Conservation (phyloP, 305 asterid species). For the Lippia alba region DNA sequence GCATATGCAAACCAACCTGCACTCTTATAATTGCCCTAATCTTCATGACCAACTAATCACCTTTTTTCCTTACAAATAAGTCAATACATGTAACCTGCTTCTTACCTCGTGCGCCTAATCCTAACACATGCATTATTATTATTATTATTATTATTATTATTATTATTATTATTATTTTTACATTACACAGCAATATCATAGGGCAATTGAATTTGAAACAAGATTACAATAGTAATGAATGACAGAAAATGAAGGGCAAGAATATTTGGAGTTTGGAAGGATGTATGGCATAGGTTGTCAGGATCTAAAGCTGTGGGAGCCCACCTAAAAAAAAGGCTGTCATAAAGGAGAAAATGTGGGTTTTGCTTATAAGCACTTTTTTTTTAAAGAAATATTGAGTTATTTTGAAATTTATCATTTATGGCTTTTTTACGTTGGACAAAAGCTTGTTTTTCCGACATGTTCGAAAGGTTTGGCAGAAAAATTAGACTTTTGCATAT, state of each 20-base stretch:
- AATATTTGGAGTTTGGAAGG: constrained; percentile 21
- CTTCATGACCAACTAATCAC: neutral
- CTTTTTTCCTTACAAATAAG: constrained; percentile 28
- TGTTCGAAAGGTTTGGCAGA: constrained; percentile 30
- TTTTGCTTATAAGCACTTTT: constrained; percentile 17
- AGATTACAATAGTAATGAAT: constrained; percentile 11
- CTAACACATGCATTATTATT: neutral
- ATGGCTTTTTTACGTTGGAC: constrained; percentile 4
- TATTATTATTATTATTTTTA: no score
- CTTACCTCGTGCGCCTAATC: constrained; percentile 17
- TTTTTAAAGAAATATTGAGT: neutral
- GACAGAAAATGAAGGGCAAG: constrained; percentile 6
- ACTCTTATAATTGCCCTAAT: neutral
- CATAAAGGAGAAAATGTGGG: constrained; percentile 15
- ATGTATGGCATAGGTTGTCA: constrained; percentile 30
- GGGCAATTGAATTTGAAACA: constrained; percentile 1
- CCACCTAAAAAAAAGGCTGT: constrained; percentile 34
- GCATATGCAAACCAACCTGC: neutral
- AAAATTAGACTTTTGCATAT: constrained; percentile 22
- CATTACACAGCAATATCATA: no score
- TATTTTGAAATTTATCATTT: neutral
- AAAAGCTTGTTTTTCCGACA: constrained; percentile 24
- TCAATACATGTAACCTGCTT: constrained; percentile 23
- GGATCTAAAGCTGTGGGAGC: constrained; percentile 35
- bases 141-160: no score